phyloP scores from a whole-genome alignment of 2,329 filamentous ascomycete genomes.

The Lecanosticta acicola region DNA sequence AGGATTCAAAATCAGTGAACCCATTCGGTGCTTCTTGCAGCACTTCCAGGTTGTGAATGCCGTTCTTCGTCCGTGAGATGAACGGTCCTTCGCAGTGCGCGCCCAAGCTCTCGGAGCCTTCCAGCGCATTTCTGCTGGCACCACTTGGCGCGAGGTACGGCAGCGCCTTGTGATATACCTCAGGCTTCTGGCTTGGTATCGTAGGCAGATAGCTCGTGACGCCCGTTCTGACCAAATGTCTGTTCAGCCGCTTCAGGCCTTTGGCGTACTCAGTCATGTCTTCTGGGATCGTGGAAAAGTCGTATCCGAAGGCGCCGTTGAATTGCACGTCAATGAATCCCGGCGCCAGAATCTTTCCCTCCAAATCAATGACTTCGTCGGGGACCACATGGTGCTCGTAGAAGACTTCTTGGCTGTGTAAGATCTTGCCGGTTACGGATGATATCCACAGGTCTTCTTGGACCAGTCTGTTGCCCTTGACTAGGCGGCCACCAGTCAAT shows the following conservation, averaged over 20 bases:
- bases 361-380: conserved; percentile 70
- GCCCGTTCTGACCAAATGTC: conserved; percentile 66
- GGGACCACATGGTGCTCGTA: conserved; percentile 65
- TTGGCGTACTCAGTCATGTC: conserved; percentile 61
- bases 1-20: conserved; percentile 60
- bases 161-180: conserved; percentile 76
- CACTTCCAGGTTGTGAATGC: conserved; percentile 72
- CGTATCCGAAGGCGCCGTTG: conserved; percentile 88
- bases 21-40: conserved; percentile 57
- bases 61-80: conserved; percentile 74
- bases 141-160: conserved; percentile 73
- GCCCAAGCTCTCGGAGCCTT: conserved; percentile 80
- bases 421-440: conserved; percentile 72
- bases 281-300: conserved; percentile 71
- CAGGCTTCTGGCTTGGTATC: conserved; percentile 70
- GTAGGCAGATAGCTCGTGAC: conserved; percentile 87
- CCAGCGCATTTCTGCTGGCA: conserved; percentile 50
- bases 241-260: conserved; percentile 66
- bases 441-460: conserved; percentile 84
- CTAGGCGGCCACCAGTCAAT: conserved; percentile 65
- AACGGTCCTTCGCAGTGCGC: conserved; percentile 92
- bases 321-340: conserved; percentile 89
- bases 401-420: conserved; percentile 61
- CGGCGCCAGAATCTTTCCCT: conserved; percentile 75
- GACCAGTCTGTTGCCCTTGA: conserved; percentile 63